Percentiles rank a stretch among this genome's conserved stretches.
These are phyloP conservation scores for Ceraceosorus guamensis DNA, from an alignment of 1,284 basidiomycete species.

Conservation along the genomic window DNA sequence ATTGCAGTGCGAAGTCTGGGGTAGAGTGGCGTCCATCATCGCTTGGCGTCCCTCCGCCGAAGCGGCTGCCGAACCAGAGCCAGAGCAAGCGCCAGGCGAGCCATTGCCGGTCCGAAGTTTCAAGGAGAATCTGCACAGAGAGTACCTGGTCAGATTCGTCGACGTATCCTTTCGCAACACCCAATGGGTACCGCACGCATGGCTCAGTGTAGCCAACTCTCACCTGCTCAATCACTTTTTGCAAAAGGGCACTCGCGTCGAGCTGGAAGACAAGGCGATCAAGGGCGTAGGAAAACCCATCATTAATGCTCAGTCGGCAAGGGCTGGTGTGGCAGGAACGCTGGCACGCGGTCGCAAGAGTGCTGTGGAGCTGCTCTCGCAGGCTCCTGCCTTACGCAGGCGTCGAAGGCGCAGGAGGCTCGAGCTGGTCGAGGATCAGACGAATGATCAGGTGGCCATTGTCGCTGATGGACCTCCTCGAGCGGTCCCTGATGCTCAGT, in stretches of 20 bases:
- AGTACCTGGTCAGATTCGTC: constrained; percentile 37
- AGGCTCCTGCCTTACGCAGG: background rate
- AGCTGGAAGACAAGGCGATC: constrained; percentile 21
- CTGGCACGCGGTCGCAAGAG: background rate
- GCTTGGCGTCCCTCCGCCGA: constrained; percentile 26
- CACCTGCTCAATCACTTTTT: constrained; percentile 16
- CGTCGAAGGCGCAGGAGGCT: background rate
- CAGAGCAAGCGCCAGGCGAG: constrained; percentile 8
- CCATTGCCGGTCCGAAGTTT: constrained; percentile 13
- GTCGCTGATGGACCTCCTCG: constrained; percentile 16
- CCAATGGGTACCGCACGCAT: constrained; percentile 31
- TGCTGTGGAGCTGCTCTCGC: background rate
- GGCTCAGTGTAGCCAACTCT: constrained; percentile 16
- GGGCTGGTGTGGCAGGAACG: background rate
- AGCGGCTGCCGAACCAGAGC: constrained; percentile 15
- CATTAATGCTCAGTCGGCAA: background rate
- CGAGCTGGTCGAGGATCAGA: background rate
- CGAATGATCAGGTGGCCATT: background rate
- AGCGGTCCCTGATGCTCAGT: constrained; percentile 25
- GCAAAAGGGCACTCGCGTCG: constrained; percentile 20
- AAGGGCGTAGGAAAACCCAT: background rate
- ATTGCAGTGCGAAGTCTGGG: constrained; percentile 20
- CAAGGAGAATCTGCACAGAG: constrained; percentile 22
- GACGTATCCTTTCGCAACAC: constrained; percentile 24
- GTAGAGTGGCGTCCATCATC: constrained; percentile 21